Conservation (phyloP, 2,329 filamentous ascomycete species). For the Lachnellula occidentalis region DNA sequence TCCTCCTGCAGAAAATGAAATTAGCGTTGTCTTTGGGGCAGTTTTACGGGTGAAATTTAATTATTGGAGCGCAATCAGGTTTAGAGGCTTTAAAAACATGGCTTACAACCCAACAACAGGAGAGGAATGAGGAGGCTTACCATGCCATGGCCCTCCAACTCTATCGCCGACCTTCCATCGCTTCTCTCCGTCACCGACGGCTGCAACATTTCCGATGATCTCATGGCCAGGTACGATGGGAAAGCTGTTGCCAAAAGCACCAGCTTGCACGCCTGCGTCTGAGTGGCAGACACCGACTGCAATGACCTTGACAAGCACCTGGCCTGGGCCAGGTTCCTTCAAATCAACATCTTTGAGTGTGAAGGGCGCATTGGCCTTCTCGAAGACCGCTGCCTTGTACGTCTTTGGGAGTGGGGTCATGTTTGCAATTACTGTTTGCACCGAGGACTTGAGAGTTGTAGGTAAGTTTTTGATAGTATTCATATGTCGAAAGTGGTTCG, state of each 20-base stretch:
- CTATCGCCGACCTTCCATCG: slow-evolving; percentile 58
- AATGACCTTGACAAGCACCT: slow-evolving; percentile 65
- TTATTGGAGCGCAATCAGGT: background rate
- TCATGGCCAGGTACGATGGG: slow-evolving; percentile 67
- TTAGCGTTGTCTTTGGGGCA: too few relatives aligned
- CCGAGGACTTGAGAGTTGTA: background rate
- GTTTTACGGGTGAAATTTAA: background rate
- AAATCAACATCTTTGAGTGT: slow-evolving; percentile 55
- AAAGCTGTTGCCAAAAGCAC: slow-evolving; percentile 49
- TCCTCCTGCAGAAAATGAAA: slow-evolving; percentile 19
- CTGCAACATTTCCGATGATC: slow-evolving; percentile 61
- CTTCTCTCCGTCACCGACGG: slow-evolving; percentile 51
- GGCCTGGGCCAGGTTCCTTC: slow-evolving; percentile 46
- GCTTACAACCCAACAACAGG: background rate
- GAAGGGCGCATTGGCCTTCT: slow-evolving; percentile 46
- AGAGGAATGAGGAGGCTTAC: slow-evolving; percentile 32
- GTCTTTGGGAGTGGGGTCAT: slow-evolving; percentile 50
- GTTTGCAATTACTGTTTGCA: slow-evolving; percentile 4
- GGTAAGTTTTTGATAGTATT: background rate
- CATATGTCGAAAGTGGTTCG: background rate
- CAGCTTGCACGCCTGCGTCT: slow-evolving; percentile 43
- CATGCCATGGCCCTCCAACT: slow-evolving; percentile 65
- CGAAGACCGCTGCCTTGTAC: slow-evolving; percentile 61
- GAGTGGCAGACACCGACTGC: slow-evolving; percentile 69
- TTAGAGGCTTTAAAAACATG: background rate